Conservation (phyloP, 2,329 filamentous ascomycete genomes). For the Pestalotiopsis fici region DNA sequence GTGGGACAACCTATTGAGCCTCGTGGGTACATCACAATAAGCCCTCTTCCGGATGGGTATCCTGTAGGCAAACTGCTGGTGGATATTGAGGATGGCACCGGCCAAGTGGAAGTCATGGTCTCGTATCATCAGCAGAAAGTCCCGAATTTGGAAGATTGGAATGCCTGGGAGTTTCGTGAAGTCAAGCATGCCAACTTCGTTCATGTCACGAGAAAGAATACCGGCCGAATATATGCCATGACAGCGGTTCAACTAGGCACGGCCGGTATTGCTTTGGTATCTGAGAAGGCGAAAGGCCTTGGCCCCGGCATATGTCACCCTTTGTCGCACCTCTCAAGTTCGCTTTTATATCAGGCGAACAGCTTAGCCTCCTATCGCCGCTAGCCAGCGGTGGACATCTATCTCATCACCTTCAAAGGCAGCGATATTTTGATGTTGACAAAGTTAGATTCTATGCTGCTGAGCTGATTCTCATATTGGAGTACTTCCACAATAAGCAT, state of each 20-base stretch:
- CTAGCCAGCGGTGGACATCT: constrained; percentile 98
- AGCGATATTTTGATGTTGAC: constrained; percentile 97
- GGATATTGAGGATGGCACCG: neutral
- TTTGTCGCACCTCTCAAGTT: constrained; percentile 98
- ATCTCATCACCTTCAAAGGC: constrained; percentile 95
- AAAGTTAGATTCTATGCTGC: constrained; percentile 95
- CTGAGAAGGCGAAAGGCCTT: constrained; percentile 96
- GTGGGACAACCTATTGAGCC: neutral
- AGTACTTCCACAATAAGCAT: constrained; percentile 96
- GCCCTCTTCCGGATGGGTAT: neutral
- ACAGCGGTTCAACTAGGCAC: constrained; percentile 99
- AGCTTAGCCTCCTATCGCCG: constrained; percentile 93
- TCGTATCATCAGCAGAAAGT: neutral
- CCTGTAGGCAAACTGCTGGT: neutral
- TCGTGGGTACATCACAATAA: neutral
- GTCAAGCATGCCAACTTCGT: constrained; percentile 99
- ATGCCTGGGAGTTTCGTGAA: constrained; percentile 36
- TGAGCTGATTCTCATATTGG: constrained; percentile 89
- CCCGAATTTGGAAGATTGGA: neutral
- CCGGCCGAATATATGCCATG: constrained; percentile 93
- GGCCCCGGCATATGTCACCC: constrained; percentile 98
- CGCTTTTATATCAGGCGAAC: constrained; percentile 97
- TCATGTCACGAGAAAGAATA: constrained; percentile 98
- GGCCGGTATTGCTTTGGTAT: constrained; percentile 95
- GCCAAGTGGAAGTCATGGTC: neutral